Conservation (phyloP, 2,329 filamentous ascomycete species). For the Sclerotinia spermophila region DNA sequence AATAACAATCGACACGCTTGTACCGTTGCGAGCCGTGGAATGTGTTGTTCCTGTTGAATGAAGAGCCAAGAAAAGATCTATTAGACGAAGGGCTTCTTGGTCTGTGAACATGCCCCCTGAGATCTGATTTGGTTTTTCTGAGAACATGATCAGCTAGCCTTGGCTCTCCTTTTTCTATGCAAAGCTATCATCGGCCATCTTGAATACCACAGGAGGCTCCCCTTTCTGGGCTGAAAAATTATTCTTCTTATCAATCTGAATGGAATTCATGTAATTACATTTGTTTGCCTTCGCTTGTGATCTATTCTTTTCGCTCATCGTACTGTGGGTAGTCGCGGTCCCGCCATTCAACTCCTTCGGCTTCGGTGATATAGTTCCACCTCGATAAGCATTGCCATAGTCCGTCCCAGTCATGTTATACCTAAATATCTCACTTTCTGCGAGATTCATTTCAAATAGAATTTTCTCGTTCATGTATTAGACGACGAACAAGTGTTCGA, state of each 20-base stretch:
- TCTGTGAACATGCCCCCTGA: conserved; percentile 34
- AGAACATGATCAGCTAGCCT: conserved; percentile 33
- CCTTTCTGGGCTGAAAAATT: conserved; percentile 27
- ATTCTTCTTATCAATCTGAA: conserved; percentile 47
- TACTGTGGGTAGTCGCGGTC: conserved; percentile 36
- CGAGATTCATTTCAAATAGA: conserved; percentile 82
- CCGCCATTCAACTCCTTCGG: conserved; percentile 40
- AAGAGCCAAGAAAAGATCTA: conserved; percentile 40
- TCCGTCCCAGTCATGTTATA: conserved; percentile 44
- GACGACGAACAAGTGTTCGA: conserved; percentile 45
- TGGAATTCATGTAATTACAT: conserved; percentile 46
- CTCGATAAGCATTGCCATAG: conserved; percentile 49
- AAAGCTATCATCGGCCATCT: conserved; percentile 35
- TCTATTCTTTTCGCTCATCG: conserved; percentile 44
- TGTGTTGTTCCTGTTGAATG: conserved; percentile 37
- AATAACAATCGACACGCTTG: conserved; percentile 38
- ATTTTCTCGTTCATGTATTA: conserved; percentile 67
- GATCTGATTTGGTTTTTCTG: conserved; percentile 30
- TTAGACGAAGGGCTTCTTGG: conserved; percentile 39
- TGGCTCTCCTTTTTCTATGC: conserved; percentile 35
- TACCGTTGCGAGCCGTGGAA: conserved; percentile 36
- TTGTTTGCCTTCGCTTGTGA: conserved; percentile 45
- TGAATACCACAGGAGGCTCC: conserved; percentile 36
- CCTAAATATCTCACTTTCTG: conserved; percentile 64
- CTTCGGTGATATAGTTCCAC: conserved; percentile 49